Base-by-base conservation (phyloP, 352 stramenopile genomes). In the Albugo candida region DNA sequence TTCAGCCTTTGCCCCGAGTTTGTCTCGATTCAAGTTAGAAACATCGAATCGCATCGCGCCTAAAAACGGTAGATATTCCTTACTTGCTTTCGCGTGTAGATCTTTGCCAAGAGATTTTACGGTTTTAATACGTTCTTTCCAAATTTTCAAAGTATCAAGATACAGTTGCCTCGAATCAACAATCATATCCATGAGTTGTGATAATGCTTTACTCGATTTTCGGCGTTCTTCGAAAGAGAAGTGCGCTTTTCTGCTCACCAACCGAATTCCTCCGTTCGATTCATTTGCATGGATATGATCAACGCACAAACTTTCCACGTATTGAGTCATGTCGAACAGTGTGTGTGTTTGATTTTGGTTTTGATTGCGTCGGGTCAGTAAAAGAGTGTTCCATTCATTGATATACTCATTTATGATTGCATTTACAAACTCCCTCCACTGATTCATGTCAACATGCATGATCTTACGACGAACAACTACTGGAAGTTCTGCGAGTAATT, bases 81-180 rank as follows among this genome's bases (percentile, higher is more conserved):
- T 87, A 8, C 67, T 50, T 13, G 73, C 69, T 27, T 63, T 66
- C 37, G 54, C 68, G 13, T 21, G 24, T 17, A 14, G 3, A 8
- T 63, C 60, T n/a, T 58, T 65, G 36, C 78, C 78, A 20, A 74
- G 78, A 49, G 87, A 81, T 37, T 63, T 81, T 3, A 65, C 75
- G 17, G 68, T 59, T 12, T 82, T 60, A 19, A 86, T 60, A 40
- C 83, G 86, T 36, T 77, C 62, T 18, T 82, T 79, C 55, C 79
- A 59, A 17, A 92, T 88, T 41, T 92, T 71, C 18, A 92, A 36
- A 20, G 69, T 83, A 24, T 73, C 62, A 17, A 82, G 50, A 42
- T 92, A 92, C 49, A 92, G 49, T n/a, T 72, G 55, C 41, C 85
- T 67, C 0, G 78, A 92, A 45, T 92, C 78, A 19, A 73, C 78